Percentiles rank a stretch among this genome's conserved stretches.
These are phyloP conservation scores for Metschnikowia picachoensis DNA, from an alignment of 805 yeast species.

Conservation along the genomic window DNA sequence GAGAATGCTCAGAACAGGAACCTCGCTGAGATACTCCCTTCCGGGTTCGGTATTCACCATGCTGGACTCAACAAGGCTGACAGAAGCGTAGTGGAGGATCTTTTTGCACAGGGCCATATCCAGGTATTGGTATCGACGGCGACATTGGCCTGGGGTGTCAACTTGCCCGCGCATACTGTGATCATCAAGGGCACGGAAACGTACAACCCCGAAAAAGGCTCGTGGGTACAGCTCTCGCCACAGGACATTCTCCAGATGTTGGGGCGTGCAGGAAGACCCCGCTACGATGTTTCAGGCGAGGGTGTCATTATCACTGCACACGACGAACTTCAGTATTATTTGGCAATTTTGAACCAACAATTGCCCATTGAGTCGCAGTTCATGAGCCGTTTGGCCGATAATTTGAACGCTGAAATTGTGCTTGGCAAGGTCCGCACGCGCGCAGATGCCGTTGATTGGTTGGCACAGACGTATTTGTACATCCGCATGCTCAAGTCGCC, in stretches of 20 bases:
- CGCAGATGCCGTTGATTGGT: conserved; percentile 75
- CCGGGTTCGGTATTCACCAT: conserved; percentile 87
- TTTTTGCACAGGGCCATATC: conserved; percentile 85
- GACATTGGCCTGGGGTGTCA: conserved; percentile 87
- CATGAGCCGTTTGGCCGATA: conserved; percentile 65
- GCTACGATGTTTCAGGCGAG: conserved; percentile 88
- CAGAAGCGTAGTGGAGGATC: conserved; percentile 74
- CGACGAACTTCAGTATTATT: conserved; percentile 78
- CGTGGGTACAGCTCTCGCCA: conserved; percentile 89
- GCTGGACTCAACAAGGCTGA: conserved; percentile 79
- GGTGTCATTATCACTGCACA: conserved; percentile 91
- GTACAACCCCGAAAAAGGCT: conserved; percentile 85
- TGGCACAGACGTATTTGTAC: conserved; percentile 72
- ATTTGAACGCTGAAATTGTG: conserved; percentile 82
- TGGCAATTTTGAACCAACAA: conserved; percentile 88
- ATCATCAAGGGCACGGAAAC: conserved; percentile 91
- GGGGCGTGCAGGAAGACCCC: conserved; percentile 98
- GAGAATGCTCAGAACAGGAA: conserved; percentile 50
- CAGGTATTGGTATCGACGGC: conserved; percentile 76
- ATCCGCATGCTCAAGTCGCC: conserved; percentile 78
- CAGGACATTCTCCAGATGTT: conserved; percentile 95
- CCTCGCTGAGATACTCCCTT: conserved; percentile 55
- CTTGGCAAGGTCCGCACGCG: conserved; percentile 59
- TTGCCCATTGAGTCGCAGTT: conserved; percentile 90
- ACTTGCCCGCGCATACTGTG: conserved; percentile 75